Evolutionary conservation across 805 yeast genomes (phyloP), one percentile per base, ranked within the genome.

Genomic region (Candida dendrica): DNA sequence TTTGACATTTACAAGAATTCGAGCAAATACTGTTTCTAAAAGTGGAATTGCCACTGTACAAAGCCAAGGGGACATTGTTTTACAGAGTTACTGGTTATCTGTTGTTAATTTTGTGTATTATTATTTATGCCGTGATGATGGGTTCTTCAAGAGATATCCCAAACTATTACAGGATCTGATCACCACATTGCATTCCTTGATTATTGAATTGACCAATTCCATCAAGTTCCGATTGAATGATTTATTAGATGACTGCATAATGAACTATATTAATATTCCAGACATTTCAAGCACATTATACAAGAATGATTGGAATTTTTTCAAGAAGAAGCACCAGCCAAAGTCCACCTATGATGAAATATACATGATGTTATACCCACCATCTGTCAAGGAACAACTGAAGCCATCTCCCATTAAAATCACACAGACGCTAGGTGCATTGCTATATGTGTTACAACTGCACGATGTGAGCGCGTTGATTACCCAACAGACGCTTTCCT

Each of bases 371-470:
- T 65, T 88, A 42, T 81, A 82, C 48, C 98, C 98, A 5, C 98
- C 98, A 2, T 69, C 91, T 0, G 76, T 85, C 17, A 71, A 76
- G 37, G 84, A 85, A 44, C 83, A 87, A 55, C 79, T 84, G 72
- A 80, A 79, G 56, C 96, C 96, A 3, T 87, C 97, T 0, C 98
- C 98, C 0, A 68, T 90, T 41, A 81, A 79, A 50, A 73, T 90
- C 41, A 79, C 90, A 20, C 95, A 93, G 52, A 83, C 90, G 1
- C 71, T 93, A 45, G 95, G 95, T 26, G 96, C 98, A 0, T 69
- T 95, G 41, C 72, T 88, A 36, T 88, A 90, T 53, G 91, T 93
- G 3, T 69, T 90, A 53, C 88, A 84, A 42, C 64, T 91, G 33
- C 95, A 85, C 59, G 76, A 81, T 48, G 84, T 88, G 7, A 91